Evolutionary conservation across 2,329 filamentous ascomycete species (phyloP).

Genomic region (Emmonsia crescens): DNA sequence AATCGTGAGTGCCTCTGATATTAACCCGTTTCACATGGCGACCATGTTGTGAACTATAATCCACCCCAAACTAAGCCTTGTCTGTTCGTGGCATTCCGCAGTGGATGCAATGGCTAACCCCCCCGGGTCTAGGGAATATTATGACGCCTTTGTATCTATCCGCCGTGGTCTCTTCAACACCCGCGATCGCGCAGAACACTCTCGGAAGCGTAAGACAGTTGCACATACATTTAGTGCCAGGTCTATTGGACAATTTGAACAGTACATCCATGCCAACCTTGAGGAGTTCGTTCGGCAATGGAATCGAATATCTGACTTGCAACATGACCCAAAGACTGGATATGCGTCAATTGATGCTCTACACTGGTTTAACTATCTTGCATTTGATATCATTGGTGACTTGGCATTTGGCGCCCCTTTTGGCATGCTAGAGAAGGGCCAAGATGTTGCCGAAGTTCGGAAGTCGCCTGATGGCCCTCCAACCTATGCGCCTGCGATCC

Average conservation of each 20-base stretch:
- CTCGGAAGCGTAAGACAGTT: slow-evolving; percentile 79
- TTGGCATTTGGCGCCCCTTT: slow-evolving; percentile 65
- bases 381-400: slow-evolving; percentile 51
- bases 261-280: slow-evolving; percentile 74
- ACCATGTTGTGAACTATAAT: not conserved
- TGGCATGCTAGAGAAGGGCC: slow-evolving; percentile 68
- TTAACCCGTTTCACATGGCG: not conserved
- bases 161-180: slow-evolving; percentile 82
- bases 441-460: slow-evolving; percentile 65
- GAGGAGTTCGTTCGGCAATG: slow-evolving; percentile 62
- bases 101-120: not conserved
- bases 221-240: slow-evolving; percentile 79
- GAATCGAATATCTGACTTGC: slow-evolving; percentile 49
- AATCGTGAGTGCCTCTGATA: slow-evolving; percentile 44
- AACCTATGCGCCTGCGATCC: slow-evolving; percentile 65
- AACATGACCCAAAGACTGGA: slow-evolving; percentile 38
- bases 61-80: not conserved
- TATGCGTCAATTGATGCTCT: slow-evolving; percentile 61
- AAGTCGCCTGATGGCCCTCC: slow-evolving; percentile 49
- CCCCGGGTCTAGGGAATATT: slow-evolving; percentile 55
- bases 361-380: slow-evolving; percentile 67
- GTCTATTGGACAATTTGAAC: slow-evolving; percentile 72
- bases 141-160: slow-evolving; percentile 85
- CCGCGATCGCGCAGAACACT: slow-evolving; percentile 67
- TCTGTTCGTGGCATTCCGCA: not conserved